Base-by-base conservation (phyloP, 495 filamentous ascomycete genomes). In the Penicillium arizonense region DNA sequence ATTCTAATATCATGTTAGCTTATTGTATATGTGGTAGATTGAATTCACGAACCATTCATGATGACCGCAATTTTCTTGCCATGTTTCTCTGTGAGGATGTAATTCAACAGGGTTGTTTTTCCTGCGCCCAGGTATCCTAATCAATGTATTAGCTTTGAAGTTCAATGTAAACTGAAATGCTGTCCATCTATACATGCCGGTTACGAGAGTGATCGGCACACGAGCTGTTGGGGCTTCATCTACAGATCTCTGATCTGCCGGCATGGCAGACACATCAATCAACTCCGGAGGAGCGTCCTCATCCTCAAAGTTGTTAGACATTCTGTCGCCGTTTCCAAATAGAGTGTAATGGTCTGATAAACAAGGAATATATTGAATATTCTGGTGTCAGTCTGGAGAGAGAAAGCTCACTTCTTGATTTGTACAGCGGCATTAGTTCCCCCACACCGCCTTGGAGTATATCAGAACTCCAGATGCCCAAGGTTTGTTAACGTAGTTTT, bases 21-120 rank as follows among this genome's bases (percentile, higher is more conserved):
- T 51, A 47, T 52, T 23, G 34, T 11, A 46, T 28, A 18, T 42
- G 6, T 9, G 9, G 20, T 7, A 18, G 34, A 10, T 16, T 13
- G 7, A 12, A 12, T 18, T 37, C 54, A 76, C 75, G 55, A 65
- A 83, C 90, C 93, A 69, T 98, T 98, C 74, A 97, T 82, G 52
- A 98, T 98, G 23, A 98, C 94, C 9, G 94, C 94, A 66, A 98
- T 91, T 67, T 87, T 94, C 77, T 97, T 97, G 63, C 92, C 93
- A 80, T 97, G 94, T 47, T 90, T 85, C 55, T 91, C 91, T 18
- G 84, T 91, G 33, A 98, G 77, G 38, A 98, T 97, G 67, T 97
- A 95, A 63, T 98, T 98, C 40, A 98, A 75, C 6, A 98, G 74
- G 0, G 95, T 97, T 0, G 93, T 97, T 69, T 98, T 98, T 16